Base-by-base conservation (phyloP, 2,329 filamentous ascomycete species). In the Claviceps citrina region DNA sequence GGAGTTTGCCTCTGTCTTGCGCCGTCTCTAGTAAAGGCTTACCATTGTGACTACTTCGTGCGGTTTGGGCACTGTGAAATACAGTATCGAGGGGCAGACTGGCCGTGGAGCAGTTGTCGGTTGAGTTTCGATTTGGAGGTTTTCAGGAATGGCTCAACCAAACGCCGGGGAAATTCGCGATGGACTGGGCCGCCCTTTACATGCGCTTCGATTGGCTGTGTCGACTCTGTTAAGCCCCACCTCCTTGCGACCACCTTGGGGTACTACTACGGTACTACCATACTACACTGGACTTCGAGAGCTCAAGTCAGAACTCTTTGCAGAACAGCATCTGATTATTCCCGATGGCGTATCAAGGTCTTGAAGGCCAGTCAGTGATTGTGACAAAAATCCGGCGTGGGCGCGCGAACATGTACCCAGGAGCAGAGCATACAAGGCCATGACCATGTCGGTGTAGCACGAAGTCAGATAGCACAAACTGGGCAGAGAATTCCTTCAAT, bases 1-100 rank as follows among this genome's bases (percentile, higher is more conserved):
- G n/a, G n/a, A n/a, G 42, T 32, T 42, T 35, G 30, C 16, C 22
- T 16, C 39, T n/a, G 36, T 34, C 7, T 31, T 10, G 19, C 22
- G 18, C 24, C 37, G 36, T 28, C 15, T 18, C 25, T 3, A n/a
- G 32, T 16, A 7, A 9, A 5, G 18, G 13, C 56, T 53, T 56
- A 64, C 61, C 61, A 64, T 64, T 44, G 50, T 63, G 54, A 47
- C 48, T 43, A 37, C 42, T 46, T 36, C 33, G 49, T 50, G 55
- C 55, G 50, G 54, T 57, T 57, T 54, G 52, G 48, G 48, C 47
- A 51, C 48, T 51, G 48, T 37, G 30, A 41, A 41, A 44, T 31
- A 47, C 45, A 44, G 43, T 51, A 47, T 49, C 44, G 38, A 44
- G 43, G 42, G 39, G 46, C 42, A 47, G 48, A n/a, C 49, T 48